Evolutionary conservation across 2,329 filamentous ascomycete species (phyloP).

Genomic region (Tolypocladium inflatum): DNA sequence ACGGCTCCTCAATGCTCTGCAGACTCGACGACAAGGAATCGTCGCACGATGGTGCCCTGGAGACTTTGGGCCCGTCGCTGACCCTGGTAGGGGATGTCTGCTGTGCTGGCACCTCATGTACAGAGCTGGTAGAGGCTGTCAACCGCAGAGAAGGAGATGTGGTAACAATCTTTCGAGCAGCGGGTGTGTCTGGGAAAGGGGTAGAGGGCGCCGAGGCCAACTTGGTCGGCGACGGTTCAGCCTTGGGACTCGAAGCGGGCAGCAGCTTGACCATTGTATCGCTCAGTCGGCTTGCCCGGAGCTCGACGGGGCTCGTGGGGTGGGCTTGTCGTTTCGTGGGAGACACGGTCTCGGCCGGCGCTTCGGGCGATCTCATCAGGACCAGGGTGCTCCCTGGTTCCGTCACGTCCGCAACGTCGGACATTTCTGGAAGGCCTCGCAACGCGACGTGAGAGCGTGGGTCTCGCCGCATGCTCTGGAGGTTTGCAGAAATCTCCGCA

Average conservation of each 20-base stretch:
- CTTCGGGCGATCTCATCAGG: constrained; percentile 10
- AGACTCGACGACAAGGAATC: not conserved
- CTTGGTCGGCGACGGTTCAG: constrained; percentile 20
- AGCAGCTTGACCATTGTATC: constrained; percentile 18
- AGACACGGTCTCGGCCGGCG: constrained; percentile 16
- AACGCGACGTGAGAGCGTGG: constrained; percentile 13
- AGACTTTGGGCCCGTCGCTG: not conserved
- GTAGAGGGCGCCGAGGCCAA: constrained; percentile 16
- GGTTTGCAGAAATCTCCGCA: constrained; percentile 10
- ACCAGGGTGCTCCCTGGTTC: constrained; percentile 17
- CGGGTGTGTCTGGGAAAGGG: constrained; percentile 9
- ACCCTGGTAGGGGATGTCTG: not conserved
- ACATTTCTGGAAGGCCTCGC: constrained; percentile 13
- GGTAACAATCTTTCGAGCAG: not conserved
- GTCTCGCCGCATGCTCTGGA: constrained; percentile 11
- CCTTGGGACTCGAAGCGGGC: constrained; percentile 14
- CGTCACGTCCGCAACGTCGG: constrained; percentile 16
- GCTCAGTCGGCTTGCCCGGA: constrained; percentile 14
- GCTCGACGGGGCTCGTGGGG: constrained; percentile 17
- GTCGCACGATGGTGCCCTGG: not conserved
- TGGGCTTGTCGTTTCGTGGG: constrained; percentile 19
- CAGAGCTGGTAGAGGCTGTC: not conserved
- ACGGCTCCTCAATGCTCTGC: not conserved
- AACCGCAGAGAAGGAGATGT: not conserved
- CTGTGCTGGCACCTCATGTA: no score